Evolutionary conservation across 176 grass and related monocot species (phyloP).

Genomic region (Aegilops tauschii): DNA sequence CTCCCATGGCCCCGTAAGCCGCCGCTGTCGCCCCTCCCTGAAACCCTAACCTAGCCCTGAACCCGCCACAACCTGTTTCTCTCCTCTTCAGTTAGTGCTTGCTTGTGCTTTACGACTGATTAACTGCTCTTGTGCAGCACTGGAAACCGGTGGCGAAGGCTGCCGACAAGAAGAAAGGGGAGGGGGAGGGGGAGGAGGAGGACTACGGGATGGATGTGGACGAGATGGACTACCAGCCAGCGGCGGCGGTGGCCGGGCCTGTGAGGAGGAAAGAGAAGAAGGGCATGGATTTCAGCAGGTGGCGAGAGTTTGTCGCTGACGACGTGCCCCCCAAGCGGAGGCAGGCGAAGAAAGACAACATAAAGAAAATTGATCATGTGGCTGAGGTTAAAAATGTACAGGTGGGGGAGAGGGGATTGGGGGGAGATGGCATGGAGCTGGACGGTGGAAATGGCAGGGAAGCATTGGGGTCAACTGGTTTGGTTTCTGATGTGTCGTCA

Average conservation of each 20-base stretch:
- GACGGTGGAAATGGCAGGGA: neutral
- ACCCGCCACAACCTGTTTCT: neutral
- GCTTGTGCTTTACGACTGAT: conserved; percentile 7
- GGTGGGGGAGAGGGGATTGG: neutral
- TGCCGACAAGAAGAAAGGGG: neutral
- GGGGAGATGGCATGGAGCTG: neutral
- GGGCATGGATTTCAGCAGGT: conserved; percentile 70
- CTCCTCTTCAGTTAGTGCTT: neutral
- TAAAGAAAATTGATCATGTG: conserved; percentile 10
- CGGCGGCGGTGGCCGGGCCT: conserved; percentile 34
- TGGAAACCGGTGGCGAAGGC: conserved; percentile 39
- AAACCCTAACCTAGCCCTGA: conserved; percentile 39
- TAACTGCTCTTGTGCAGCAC: conserved; percentile 37
- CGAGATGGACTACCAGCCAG: conserved; percentile 36
- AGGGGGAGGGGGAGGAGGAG: conserved; percentile 1
- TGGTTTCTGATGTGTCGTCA: neutral
- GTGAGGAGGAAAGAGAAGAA: conserved; percentile 84
- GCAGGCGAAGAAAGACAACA: conserved; percentile 17
- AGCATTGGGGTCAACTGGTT: neutral
- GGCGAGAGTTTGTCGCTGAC: conserved; percentile 47
- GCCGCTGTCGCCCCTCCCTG: neutral
- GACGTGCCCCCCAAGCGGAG: conserved; percentile 39
- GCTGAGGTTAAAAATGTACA: neutral
- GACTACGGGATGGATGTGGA: conserved; percentile 55
- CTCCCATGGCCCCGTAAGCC: conserved; percentile 77